Evolutionary conservation across 2,329 filamentous ascomycete genomes (phyloP), one percentile per base, ranked within the genome.

Genomic region (Ophidiomyces ophidiicola): DNA sequence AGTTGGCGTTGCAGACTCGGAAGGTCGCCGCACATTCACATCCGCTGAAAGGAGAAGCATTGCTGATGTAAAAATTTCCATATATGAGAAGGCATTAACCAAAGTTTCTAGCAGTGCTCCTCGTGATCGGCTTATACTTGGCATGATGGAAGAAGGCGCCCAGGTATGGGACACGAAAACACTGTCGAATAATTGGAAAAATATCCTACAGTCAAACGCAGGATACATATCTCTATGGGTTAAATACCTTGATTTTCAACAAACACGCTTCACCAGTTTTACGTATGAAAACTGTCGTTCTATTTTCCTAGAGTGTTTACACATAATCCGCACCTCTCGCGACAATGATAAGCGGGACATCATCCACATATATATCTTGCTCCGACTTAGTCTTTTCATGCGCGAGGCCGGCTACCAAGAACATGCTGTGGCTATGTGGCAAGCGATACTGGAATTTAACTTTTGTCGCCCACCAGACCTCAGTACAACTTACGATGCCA

Each of bases 341-440:
- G 47, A 42, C 15, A 29, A 19, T 25, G 18, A 34, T n/a, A 47
- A 52, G 19, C 53, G 55, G 32, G 42, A 48, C 15, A 41, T 45
- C 2, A 61, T 74, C 44, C 67, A 74, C 36, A 60, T 84, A 2
- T 84, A 92, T 53, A 60, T 92, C 1, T 72, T 94, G 12, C 63
- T 92, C 1, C 74, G 84, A 28, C 56, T 79, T n/a, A 88, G 83
- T 0, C 59, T 74, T 2, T 81, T 90, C 52, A 67, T 88, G 20
- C 68, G 76, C 31, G 80, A 93, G 53, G 69, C 81, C 32, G 88
- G 88, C 0, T 94, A 81, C 53, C 65, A 69, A 31, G 88, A 94
- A 54, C 65, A 83, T 20, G 79, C 84, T 1, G 65, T 82, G 2
- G 84, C 79, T 6, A 69, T 80, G 4, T 94, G 88, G 86, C 88